Percentiles rank a stretch among this genome's conserved stretches.
phyloP scores from a whole-genome alignment of 2,329 filamentous ascomycete species.

The Raffaelea albimanens region DNA sequence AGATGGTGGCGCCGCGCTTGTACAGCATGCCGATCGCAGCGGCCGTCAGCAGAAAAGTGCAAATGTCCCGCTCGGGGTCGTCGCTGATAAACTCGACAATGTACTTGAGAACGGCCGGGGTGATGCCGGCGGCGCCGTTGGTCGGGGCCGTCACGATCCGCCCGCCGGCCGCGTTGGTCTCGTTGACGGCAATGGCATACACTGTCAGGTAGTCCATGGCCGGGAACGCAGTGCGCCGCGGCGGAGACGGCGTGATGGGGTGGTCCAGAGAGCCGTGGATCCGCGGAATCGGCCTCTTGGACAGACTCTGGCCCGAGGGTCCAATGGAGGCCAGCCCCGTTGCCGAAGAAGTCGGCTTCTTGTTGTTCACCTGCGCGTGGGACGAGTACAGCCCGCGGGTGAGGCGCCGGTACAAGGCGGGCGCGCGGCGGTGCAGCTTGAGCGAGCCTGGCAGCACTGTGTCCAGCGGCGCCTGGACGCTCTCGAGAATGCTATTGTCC shows the following conservation, averaged over 20 bases:
- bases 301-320: not conserved
- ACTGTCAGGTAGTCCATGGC: conserved; percentile 41
- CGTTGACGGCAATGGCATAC: conserved; percentile 42
- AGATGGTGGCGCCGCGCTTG: conserved; percentile 42
- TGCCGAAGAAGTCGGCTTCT: not conserved
- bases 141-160: conserved; percentile 42
- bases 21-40: conserved; percentile 43
- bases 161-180: conserved; percentile 41
- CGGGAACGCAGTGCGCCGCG: conserved; percentile 35
- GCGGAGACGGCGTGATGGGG: conserved; percentile 34
- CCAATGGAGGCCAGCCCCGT: not conserved
- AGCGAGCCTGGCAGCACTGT: conserved; percentile 34
- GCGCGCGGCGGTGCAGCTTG: conserved; percentile 36
- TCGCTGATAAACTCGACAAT: conserved; percentile 40
- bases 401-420: conserved; percentile 32
- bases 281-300: conserved; percentile 26
- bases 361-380: not conserved
- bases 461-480: conserved; percentile 34
- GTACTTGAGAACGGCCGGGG: conserved; percentile 41
- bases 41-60: conserved; percentile 38
- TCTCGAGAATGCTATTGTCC: conserved; percentile 40
- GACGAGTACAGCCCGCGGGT: conserved; percentile 32
- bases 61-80: conserved; percentile 36
- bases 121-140: conserved; percentile 41
- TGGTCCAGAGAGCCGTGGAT: conserved; percentile 36